These are phyloP conservation scores for Edaphochlamys debaryana DNA, from an alignment of 139 green algal species.

Conservation along the genomic window DNA sequence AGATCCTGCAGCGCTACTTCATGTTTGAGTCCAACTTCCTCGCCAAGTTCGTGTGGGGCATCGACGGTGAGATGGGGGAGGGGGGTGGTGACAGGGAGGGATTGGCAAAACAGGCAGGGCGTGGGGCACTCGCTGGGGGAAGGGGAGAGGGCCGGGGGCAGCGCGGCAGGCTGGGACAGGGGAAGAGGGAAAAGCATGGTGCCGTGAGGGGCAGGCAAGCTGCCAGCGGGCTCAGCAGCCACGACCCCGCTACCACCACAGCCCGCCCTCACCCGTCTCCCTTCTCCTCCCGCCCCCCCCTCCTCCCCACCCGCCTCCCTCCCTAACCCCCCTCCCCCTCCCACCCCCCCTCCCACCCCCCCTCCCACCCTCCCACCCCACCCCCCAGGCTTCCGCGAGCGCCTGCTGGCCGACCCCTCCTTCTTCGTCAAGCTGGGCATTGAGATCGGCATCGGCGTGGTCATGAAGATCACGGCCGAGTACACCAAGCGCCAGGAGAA, in stretches of 20 bases:
- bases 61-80: conserved; percentile 64
- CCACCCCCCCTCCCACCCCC: neutral
- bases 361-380: too few relatives aligned
- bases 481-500: conserved; percentile 72
- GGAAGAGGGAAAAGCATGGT: too few relatives aligned
- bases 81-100: too few relatives aligned
- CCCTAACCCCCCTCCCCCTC: neutral
- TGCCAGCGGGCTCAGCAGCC: too few relatives aligned
- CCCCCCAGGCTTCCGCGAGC: conserved; percentile 87
- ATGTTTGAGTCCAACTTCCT: conserved; percentile 74
- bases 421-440: conserved; percentile 94
- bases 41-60: conserved; percentile 63
- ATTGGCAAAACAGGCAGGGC: too few relatives aligned
- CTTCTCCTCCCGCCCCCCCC: too few relatives aligned
- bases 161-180: too few relatives aligned
- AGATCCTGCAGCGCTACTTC: conserved; percentile 83
- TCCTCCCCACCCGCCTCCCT: neutral
- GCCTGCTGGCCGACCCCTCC: conserved; percentile 90
- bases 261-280: too few relatives aligned
- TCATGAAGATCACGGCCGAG: conserved; percentile 91
- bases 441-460: conserved; percentile 93
- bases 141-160: too few relatives aligned
- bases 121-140: too few relatives aligned
- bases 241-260: too few relatives aligned
- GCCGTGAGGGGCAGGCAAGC: too few relatives aligned